Evolutionary conservation across 2,329 filamentous ascomycete genomes (phyloP).

Genomic region (Fusarium avenaceum): DNA sequence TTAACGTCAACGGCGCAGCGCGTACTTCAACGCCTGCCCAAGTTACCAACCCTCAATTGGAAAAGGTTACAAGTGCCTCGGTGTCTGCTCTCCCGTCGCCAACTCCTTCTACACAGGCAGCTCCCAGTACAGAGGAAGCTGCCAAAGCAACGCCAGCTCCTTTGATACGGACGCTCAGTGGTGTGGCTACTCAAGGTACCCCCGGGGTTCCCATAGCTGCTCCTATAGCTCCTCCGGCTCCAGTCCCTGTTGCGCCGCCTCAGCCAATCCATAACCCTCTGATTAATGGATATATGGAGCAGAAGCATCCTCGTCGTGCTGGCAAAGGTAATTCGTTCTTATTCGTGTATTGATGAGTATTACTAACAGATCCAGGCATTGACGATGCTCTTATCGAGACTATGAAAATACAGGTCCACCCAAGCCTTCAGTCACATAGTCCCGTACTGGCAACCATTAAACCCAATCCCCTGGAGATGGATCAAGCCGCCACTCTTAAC

Average conservation of each 20-base stretch:
- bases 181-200: constrained; percentile 36
- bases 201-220: constrained; percentile 1
- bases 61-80: constrained; percentile 59
- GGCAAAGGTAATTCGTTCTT: constrained; percentile 57
- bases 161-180: constrained; percentile 35
- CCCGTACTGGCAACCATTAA: constrained; percentile 74
- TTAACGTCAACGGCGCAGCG: constrained; percentile 40
- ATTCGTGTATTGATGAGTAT: too few species aligned
- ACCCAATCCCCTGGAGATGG: constrained; percentile 74
- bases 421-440: constrained; percentile 71
- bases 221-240: constrained; percentile 19
- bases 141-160: constrained; percentile 47
- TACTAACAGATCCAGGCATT: constrained; percentile 57
- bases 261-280: constrained; percentile 50
- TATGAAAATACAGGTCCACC: constrained; percentile 76
- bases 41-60: constrained; percentile 44
- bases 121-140: constrained; percentile 56
- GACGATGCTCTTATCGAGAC: constrained; percentile 76
- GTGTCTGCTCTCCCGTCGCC: constrained; percentile 58
- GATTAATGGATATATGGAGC: constrained; percentile 53
- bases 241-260: constrained; percentile 39
- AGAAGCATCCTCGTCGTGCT: constrained; percentile 55
- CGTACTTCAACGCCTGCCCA: constrained; percentile 41
- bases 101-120: constrained; percentile 58
- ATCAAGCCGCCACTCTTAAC: constrained; percentile 80